Percentiles rank a stretch among this genome's conserved stretches.
Evolutionary conservation across 2,329 filamentous ascomycete species (phyloP).

Genomic region (Exutisphaerella laricina): DNA sequence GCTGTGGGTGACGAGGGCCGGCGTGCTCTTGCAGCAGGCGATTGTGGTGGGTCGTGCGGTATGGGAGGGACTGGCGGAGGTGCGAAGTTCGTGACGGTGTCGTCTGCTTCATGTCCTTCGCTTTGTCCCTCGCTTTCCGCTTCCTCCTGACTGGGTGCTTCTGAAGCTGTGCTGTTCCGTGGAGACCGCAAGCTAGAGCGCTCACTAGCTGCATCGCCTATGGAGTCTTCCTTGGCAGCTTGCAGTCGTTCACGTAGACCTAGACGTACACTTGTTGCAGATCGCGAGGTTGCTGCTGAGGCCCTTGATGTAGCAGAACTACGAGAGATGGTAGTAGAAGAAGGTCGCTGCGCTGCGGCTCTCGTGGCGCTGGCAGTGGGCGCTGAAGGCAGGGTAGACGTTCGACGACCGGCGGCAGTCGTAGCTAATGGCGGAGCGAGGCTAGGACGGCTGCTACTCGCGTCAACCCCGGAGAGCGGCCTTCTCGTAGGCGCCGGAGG

Average conservation of each 20-base stretch:
- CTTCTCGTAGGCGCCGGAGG: slow-evolving; percentile 48
- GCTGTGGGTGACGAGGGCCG: slow-evolving; percentile 31
- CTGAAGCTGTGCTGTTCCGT: slow-evolving; percentile 5
- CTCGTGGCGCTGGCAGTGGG: background rate
- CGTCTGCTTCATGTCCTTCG: slow-evolving; percentile 22
- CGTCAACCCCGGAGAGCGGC: slow-evolving; percentile 35
- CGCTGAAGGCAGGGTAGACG: slow-evolving; percentile 34
- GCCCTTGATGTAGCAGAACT: slow-evolving; percentile 10
- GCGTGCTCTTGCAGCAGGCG: slow-evolving; percentile 20
- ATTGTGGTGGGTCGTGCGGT: slow-evolving; percentile 19
- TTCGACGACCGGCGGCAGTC: slow-evolving; percentile 24
- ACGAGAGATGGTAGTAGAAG: slow-evolving; percentile 6
- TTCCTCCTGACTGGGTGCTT: slow-evolving; percentile 18
- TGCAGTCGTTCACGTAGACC: slow-evolving; percentile 16
- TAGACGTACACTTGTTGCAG: slow-evolving; percentile 12
- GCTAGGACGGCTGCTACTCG: slow-evolving; percentile 44
- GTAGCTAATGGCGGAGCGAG: slow-evolving; percentile 41
- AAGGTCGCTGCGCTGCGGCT: slow-evolving; percentile 4
- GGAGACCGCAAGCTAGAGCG: slow-evolving; percentile 5
- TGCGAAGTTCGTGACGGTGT: slow-evolving; percentile 27
- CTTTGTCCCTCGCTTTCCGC: slow-evolving; percentile 16
- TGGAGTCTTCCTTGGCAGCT: slow-evolving; percentile 22
- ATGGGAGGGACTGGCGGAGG: slow-evolving; percentile 28
- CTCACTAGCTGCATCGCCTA: slow-evolving; percentile 23
- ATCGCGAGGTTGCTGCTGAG: slow-evolving; percentile 10